These are phyloP conservation scores for Drechslera avenae DNA, from an alignment of 2,329 filamentous ascomycete genomes.

Conservation along the genomic window DNA sequence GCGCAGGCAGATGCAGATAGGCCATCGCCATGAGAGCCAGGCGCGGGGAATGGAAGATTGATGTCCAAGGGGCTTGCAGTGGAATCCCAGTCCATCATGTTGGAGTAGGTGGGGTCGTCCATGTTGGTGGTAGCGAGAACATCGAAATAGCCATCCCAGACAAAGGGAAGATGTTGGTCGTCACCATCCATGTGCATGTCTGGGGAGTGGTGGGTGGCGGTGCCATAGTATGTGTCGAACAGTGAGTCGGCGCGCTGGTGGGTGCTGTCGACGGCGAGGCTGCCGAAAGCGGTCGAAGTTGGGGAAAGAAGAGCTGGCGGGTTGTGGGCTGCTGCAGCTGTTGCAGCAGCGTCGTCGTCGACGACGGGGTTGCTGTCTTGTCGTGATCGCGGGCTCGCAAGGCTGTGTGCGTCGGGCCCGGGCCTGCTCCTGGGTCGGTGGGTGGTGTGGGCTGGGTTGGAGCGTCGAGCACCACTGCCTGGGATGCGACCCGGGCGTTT, in stretches of 20 bases:
- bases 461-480: constrained; percentile 2
- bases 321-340: background rate
- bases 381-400: background rate
- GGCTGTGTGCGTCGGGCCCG: background rate
- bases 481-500: constrained; percentile 10
- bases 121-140: background rate
- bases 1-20: background rate
- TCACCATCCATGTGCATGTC: background rate
- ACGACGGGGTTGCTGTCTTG: background rate
- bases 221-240: background rate
- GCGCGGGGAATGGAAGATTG: background rate
- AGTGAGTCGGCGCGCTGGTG: constrained; percentile 3
- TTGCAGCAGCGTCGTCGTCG: too few relatives aligned
- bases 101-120: constrained; percentile 2
- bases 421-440: background rate
- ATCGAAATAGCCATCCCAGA: constrained; percentile 9
- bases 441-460: background rate
- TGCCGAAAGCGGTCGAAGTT: background rate
- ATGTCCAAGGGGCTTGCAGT: background rate
- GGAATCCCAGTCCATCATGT: constrained; percentile 10
- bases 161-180: constrained; percentile 1
- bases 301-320: background rate
- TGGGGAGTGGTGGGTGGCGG: background rate
- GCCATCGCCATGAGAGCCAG: background rate
- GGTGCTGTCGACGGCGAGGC: background rate